Evolutionary conservation across 1,284 basidiomycete genomes (phyloP), one percentile per base, ranked within the genome.

Genomic region (Porodaedalea pini): DNA sequence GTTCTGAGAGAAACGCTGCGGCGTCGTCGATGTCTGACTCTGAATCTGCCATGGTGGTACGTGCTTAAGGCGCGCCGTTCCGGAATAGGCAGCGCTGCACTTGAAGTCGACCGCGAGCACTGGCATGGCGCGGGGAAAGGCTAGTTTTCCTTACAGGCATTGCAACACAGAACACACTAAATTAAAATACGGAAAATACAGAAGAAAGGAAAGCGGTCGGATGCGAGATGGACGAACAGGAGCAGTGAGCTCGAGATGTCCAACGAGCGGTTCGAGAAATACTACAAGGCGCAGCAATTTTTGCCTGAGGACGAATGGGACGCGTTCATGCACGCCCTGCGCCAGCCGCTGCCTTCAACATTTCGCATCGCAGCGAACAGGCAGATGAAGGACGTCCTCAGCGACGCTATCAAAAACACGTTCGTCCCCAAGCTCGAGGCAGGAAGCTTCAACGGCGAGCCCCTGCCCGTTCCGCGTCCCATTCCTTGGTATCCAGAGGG

Each of bases 401-500:
- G 90, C 68, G 73, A 81, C 13, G 81, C 81, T 10, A 91, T 94
- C 68, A 81, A 83, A 66, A 76, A 86, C 47, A 78, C 77, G 0
- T 92, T 96, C 70, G 86, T 96, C 0, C 93, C 95, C 1, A 77
- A 80, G 59, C 75, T 98, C 59, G 84, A 79, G 57, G 77, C 86
- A 57, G 83, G 92, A 57, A 78, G 81, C 19, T 91, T 94, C 62
- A 94, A 98, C 64, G 92, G 82, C 27, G 83, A 89, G 64, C 64
- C 70, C 2, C 75, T 92, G 19, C 81, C 85, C 0, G 89, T 95
- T n/a, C 95, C 96, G 0, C 78, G 82, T 41, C 88, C 89, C 60
- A 80, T 99, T 31, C 78, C 86, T 25, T 99, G 96, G 94, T 98
- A 98, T 74, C 95, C 97, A 3, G 87, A 90, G 27, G 88, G 88